These are phyloP conservation scores for Amphicarpaea edgeworthii DNA, from an alignment of 306 rosid species.

Conservation along the genomic window DNA sequence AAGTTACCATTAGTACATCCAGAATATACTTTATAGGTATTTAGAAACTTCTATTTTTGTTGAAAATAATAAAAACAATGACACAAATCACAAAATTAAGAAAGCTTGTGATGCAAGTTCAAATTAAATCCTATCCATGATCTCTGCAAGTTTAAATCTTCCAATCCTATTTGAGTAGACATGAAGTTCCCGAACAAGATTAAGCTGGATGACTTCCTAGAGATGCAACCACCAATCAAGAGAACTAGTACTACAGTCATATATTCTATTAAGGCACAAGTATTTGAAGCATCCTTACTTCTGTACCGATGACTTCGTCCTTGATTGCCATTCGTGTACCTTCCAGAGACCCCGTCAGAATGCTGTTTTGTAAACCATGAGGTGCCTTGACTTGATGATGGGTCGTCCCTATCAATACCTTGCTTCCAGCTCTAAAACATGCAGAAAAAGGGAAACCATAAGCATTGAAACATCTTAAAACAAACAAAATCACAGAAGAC, in stretches of 20 bases:
- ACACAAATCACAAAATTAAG: not conserved
- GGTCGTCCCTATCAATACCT: constrained; percentile 29
- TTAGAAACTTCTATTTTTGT: constrained; percentile 11
- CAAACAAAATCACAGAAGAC: constrained; percentile 18
- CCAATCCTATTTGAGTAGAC: constrained; percentile 14
- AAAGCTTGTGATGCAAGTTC: constrained; percentile 37
- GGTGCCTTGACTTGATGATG: constrained; percentile 46
- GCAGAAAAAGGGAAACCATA: constrained; percentile 7
- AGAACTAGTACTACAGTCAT: constrained; percentile 12
- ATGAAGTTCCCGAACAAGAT: constrained; percentile 13
- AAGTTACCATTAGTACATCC: not conserved
- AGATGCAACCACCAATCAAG: constrained; percentile 4
- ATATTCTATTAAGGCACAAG: constrained; percentile 15
- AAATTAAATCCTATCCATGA: constrained; percentile 27
- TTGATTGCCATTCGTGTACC: constrained; percentile 27
- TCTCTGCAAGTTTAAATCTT: constrained; percentile 21
- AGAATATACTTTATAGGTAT: constrained; percentile 9
- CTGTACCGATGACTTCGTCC: constrained; percentile 32
- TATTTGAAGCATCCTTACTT: constrained; percentile 43
- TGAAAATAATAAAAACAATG: constrained; percentile 3
- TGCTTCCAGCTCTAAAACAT: constrained; percentile 50
- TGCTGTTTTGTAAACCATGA: constrained; percentile 47
- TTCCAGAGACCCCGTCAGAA: constrained; percentile 27
- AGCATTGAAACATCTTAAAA: constrained; percentile 5
- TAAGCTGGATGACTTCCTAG: constrained; percentile 13